Conservation (phyloP, 75 land plant genomes). For the Pinus taeda region DNA sequence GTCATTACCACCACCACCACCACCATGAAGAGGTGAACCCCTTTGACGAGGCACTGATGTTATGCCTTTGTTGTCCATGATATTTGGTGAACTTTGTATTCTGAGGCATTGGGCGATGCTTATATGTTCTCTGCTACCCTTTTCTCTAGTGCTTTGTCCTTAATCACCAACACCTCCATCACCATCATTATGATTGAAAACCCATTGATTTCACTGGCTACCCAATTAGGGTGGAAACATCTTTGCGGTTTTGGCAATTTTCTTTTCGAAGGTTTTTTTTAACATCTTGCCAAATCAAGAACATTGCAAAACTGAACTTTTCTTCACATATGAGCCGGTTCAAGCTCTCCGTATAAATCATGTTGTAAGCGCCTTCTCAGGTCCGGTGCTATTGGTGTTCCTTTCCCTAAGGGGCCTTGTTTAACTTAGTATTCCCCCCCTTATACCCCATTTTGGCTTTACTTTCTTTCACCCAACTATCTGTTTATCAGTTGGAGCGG, state of each 20-base stretch:
- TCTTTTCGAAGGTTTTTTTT: no score
- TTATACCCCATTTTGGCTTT: no score
- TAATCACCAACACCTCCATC: conserved; percentile 23
- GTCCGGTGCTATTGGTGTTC: no score
- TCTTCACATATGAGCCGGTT: no score
- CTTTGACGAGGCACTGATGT: conserved; percentile 14
- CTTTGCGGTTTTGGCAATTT: no score
- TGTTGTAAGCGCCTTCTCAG: no score
- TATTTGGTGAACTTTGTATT: conserved; percentile 9
- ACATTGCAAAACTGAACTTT: background rate
- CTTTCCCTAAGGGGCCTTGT: no score
- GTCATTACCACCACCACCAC: background rate
- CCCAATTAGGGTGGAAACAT: background rate
- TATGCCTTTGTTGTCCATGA: conserved; percentile 34
- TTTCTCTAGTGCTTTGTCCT: conserved; percentile 38
- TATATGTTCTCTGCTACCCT: conserved; percentile 36
- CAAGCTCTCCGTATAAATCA: no score
- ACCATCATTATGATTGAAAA: conserved; percentile 28
- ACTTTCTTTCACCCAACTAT: no score
- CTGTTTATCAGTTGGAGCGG: no score
- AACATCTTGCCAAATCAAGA: background rate
- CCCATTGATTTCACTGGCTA: conserved; percentile 16
- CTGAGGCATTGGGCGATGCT: conserved; percentile 34
- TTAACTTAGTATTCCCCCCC: no score
- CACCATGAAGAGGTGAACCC: conserved; percentile 13